Evolutionary conservation across 768 basidiomycete genomes (phyloP).

Genomic region (Leucocoprinus leucothites): DNA sequence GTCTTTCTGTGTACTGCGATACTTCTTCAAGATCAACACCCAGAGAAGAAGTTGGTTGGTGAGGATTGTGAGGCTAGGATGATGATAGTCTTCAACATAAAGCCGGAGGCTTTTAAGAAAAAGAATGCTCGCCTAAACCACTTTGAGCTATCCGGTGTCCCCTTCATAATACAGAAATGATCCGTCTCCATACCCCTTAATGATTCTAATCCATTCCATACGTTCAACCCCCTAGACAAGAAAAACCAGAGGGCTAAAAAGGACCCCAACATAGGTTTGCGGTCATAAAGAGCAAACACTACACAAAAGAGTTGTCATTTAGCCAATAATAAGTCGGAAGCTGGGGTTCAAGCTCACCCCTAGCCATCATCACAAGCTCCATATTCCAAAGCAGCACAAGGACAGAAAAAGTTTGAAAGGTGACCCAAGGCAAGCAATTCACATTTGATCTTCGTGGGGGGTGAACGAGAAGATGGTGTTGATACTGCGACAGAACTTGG

Average conservation of each 20-base stretch:
- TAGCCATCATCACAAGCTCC: too few species aligned
- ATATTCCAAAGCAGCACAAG: neutral
- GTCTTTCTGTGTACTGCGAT: too few species aligned
- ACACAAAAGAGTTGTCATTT: too few species aligned
- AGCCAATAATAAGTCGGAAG: neutral
- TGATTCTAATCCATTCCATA: neutral
- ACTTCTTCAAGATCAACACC: too few species aligned
- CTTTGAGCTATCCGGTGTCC: neutral
- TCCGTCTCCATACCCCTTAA: neutral
- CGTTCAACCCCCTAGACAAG: neutral
- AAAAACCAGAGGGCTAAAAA: neutral
- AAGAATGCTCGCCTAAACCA: conserved; percentile 6
- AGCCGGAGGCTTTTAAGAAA: too few species aligned
- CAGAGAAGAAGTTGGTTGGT: too few species aligned
- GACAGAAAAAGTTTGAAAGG: neutral
- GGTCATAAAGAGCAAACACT: conserved; percentile 4
- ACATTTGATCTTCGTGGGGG: neutral
- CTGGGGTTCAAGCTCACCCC: neutral
- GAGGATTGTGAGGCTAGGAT: too few species aligned
- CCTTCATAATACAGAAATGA: neutral
- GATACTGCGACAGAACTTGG: neutral
- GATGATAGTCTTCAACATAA: too few species aligned
- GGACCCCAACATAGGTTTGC: neutral
- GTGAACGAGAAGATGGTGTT: neutral
- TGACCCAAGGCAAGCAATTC: neutral